These are phyloP conservation scores for Erigeron philadelphicus DNA, from an alignment of 140 eudicot genomes.

Conservation along the genomic window DNA sequence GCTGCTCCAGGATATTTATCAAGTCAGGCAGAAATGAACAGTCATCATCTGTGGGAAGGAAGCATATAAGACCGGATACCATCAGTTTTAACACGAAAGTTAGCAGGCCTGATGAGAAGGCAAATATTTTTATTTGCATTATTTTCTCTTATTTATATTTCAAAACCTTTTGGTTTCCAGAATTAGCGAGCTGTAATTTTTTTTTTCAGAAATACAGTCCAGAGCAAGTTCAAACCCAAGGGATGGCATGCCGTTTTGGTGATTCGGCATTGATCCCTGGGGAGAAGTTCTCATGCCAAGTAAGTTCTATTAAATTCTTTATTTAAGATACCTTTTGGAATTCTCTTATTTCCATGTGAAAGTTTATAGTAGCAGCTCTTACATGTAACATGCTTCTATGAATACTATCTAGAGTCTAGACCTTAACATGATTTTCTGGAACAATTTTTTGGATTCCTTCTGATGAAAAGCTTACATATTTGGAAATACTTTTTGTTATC, in stretches of 20 bases:
- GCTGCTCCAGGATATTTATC: conserved; percentile 42
- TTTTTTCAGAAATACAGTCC: conserved; percentile 26
- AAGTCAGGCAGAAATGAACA: conserved; percentile 38
- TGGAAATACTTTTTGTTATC: neutral
- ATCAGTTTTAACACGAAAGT: conserved; percentile 50
- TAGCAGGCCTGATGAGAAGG: conserved; percentile 42
- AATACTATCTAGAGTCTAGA: too few relatives aligned
- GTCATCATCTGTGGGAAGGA: conserved; percentile 47
- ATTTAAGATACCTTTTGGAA: neutral
- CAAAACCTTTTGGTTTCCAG: neutral
- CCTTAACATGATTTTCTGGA: neutral
- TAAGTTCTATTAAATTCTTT: conserved; percentile 25
- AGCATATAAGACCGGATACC: conserved; percentile 28
- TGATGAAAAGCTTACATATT: neutral
- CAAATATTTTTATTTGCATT: neutral
- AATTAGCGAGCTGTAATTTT: conserved; percentile 1
- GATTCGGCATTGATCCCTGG: conserved; percentile 25
- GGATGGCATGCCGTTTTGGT: conserved; percentile 18
- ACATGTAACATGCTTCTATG: too few relatives aligned
- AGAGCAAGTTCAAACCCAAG: conserved; percentile 26
- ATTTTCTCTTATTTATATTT: conserved; percentile 6
- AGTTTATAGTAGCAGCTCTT: neutral
- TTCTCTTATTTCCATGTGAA: neutral
- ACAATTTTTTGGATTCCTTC: neutral
- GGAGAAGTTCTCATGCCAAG: conserved; percentile 21